phyloP scores from a whole-genome alignment of 495 filamentous ascomycete genomes.

The Achaetomiella virescens region DNA sequence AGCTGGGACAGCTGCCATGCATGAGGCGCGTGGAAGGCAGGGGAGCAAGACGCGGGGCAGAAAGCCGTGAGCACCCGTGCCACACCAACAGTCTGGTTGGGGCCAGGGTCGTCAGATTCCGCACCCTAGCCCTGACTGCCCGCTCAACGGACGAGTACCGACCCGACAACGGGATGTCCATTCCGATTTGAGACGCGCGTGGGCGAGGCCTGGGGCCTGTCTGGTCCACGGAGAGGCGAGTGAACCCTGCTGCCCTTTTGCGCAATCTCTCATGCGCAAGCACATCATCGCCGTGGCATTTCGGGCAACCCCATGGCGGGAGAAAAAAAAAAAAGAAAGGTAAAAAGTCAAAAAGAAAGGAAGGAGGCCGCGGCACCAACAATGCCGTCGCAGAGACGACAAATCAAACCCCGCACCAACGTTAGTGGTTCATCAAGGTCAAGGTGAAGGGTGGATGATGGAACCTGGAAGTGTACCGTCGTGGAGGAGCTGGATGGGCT shows the following conservation, averaged over 20 bases:
- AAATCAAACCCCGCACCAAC: no score
- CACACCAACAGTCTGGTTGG: neutral
- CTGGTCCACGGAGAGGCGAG: no score
- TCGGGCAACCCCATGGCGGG: neutral
- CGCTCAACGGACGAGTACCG: neutral
- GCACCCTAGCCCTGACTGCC: constrained; percentile 10
- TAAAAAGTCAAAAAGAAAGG: neutral
- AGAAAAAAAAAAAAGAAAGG: neutral
- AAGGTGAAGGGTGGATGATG: no score
- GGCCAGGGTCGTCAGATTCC: constrained; percentile 1
- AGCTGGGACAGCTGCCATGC: constrained; percentile 1
- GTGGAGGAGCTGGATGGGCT: no score
- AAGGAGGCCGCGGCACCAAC: neutral
- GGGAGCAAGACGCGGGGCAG: neutral
- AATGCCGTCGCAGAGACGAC: neutral
- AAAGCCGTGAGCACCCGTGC: neutral
- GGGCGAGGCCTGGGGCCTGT: neutral
- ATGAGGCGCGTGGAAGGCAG: constrained; percentile 6
- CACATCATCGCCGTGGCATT: neutral
- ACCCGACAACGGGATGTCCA: constrained; percentile 8
- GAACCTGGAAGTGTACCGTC: no score
- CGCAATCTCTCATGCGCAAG: neutral
- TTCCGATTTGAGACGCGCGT: neutral
- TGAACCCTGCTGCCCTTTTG: neutral
- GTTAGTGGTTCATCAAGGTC: no score